Conservation (phyloP, 352 stramenopile species). For the Lagenidium giganteum region DNA sequence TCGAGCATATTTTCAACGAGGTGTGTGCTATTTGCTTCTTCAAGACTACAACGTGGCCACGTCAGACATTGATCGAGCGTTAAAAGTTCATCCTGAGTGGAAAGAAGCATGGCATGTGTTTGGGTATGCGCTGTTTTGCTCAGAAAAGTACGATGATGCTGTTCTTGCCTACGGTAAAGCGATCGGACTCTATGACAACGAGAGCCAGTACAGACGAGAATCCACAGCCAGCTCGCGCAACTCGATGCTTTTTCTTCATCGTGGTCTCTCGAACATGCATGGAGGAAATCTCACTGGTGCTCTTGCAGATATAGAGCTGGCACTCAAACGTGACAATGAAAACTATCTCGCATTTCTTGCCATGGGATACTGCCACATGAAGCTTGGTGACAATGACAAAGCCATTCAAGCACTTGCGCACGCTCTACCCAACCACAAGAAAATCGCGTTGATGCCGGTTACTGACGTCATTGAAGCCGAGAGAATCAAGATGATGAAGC, state of each 20-base stretch:
- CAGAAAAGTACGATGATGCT: slow-evolving; percentile 17
- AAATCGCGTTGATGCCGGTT: slow-evolving; percentile 9
- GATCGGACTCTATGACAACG: slow-evolving; percentile 11
- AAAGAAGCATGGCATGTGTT: slow-evolving; percentile 21
- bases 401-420: slow-evolving; percentile 15
- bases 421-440: slow-evolving; percentile 18
- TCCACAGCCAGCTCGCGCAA: slow-evolving; percentile 7
- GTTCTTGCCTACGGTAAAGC: slow-evolving; percentile 19
- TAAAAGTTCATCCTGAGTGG: slow-evolving; percentile 16
- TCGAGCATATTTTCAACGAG: slow-evolving; percentile 23
- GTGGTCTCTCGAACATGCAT: slow-evolving; percentile 16
- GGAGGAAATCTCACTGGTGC: slow-evolving; percentile 3
- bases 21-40: slow-evolving; percentile 22
- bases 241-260: slow-evolving; percentile 20
- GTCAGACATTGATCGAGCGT: slow-evolving; percentile 13
- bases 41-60: slow-evolving; percentile 18
- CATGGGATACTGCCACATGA: slow-evolving; percentile 21
- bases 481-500: slow-evolving; percentile 4
- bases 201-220: not conserved
- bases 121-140: slow-evolving; percentile 27
- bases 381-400: slow-evolving; percentile 7
- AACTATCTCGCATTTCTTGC: slow-evolving; percentile 23
- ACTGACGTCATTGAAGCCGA: slow-evolving; percentile 16
- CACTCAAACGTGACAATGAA: slow-evolving; percentile 18
- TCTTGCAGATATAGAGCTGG: slow-evolving; percentile 18